A percentile compares a stretch with the other conserved stretches of the same genome.
phyloP scores from a whole-genome alignment of 2,329 filamentous ascomycete species.

The Diplodia seriata region DNA sequence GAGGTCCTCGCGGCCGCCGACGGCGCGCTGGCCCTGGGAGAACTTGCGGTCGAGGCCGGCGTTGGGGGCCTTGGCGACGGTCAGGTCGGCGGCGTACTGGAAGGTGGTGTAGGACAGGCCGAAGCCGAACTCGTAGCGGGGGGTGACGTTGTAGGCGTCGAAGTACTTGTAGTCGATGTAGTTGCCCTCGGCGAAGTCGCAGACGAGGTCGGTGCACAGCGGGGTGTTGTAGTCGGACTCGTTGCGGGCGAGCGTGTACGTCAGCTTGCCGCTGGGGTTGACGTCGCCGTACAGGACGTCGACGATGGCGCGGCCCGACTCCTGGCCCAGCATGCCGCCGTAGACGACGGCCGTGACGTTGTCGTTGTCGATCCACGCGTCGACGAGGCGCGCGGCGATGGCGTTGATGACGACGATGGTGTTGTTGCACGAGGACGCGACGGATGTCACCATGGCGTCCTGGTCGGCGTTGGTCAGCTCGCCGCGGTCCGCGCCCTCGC shows the following conservation, averaged over 20 bases:
- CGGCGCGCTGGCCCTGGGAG: conserved; percentile 34
- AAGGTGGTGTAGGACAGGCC: conserved; percentile 32
- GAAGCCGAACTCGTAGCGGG: conserved; percentile 38
- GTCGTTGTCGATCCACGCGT: conserved; percentile 32
- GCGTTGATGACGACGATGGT: conserved; percentile 69
- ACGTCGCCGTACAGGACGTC: conserved; percentile 81
- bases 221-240: conserved; percentile 67
- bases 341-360: conserved; percentile 32
- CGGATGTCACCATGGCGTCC: conserved; percentile 72
- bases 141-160: conserved; percentile 50
- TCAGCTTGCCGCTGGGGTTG: conserved; percentile 80
- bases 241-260: conserved; percentile 81
- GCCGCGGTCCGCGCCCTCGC: conserved; percentile 32
- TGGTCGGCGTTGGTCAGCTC: conserved; percentile 32
- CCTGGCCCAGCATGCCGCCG: conserved; percentile 45
- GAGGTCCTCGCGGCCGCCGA: conserved; percentile 30
- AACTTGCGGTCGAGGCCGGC: conserved; percentile 24
- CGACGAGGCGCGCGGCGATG: conserved; percentile 30
- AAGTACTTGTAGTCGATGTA: conserved; percentile 57
- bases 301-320: conserved; percentile 80
- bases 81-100: conserved; percentile 32
- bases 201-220: conserved; percentile 19
- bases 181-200: conserved; percentile 49
- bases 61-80: conserved; percentile 40
- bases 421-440: conserved; percentile 68